Conservation (phyloP, 345 rosid genomes). For the Rhodamnia argentea region DNA sequence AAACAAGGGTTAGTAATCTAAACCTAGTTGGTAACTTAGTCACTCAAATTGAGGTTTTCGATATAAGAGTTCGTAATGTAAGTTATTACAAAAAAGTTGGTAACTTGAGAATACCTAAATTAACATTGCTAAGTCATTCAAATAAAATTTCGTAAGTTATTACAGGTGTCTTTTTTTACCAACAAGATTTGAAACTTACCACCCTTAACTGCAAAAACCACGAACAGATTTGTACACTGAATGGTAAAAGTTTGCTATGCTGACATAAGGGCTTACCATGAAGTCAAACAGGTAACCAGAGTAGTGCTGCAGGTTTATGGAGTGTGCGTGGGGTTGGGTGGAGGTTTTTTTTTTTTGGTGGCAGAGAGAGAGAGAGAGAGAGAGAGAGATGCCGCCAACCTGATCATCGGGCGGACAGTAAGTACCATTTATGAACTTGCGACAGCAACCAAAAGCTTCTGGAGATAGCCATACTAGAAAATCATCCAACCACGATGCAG, state of each 20-base stretch:
- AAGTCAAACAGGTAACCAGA: not conserved
- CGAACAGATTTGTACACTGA: too few species aligned
- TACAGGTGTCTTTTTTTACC: too few species aligned
- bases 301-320: not conserved
- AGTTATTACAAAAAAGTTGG: too few species aligned
- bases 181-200: too few species aligned
- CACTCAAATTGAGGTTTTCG: too few species aligned
- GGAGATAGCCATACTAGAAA: conserved; percentile 93
- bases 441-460: conserved; percentile 92
- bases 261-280: not conserved
- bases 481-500: conserved; percentile 98
- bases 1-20: too few species aligned
- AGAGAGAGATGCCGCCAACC: conserved; percentile 24
- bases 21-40: too few species aligned
- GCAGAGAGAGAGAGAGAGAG: not conserved
- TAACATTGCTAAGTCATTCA: too few species aligned
- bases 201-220: too few species aligned
- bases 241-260: not conserved
- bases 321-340: not conserved
- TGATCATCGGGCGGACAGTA: conserved; percentile 98
- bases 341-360: not conserved
- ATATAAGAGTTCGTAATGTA: too few species aligned
- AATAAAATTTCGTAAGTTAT: too few species aligned
- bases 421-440: conserved; percentile 66
- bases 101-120: too few species aligned